Evolutionary conservation across 2,329 filamentous ascomycete species (phyloP).

Genomic region (Phaeosphaeriaceae sp.): DNA sequence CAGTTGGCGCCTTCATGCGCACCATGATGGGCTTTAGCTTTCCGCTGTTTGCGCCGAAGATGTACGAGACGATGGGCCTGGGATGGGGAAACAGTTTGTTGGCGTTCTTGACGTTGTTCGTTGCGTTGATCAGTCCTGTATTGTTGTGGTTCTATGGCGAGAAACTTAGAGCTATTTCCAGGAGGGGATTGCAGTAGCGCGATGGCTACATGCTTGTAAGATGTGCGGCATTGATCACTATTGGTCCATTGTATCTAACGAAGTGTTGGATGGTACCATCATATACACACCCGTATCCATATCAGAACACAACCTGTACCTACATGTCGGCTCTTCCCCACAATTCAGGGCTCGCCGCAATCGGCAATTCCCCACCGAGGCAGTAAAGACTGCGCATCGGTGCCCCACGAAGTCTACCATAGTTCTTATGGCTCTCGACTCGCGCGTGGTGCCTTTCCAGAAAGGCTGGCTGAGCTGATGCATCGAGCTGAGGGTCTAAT

Average conservation of each 20-base stretch:
- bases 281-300: neutral
- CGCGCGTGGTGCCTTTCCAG: neutral
- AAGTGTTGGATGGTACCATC: neutral
- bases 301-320: neutral
- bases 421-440: neutral
- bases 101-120: slow-evolving; percentile 57
- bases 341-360: neutral
- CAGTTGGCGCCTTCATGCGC: slow-evolving; percentile 66
- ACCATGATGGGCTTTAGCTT: slow-evolving; percentile 62
- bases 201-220: neutral
- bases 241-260: neutral
- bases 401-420: neutral
- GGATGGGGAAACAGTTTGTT: slow-evolving; percentile 66
- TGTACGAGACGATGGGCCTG: slow-evolving; percentile 65
- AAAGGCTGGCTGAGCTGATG: neutral
- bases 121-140: slow-evolving; percentile 59
- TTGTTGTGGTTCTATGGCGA: slow-evolving; percentile 52
- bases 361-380: neutral
- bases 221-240: neutral
- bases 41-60: slow-evolving; percentile 62
- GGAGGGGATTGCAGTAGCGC: slow-evolving; percentile 15
- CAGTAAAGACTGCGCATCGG: neutral
- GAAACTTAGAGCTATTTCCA: slow-evolving; percentile 34
- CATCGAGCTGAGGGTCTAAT: neutral
- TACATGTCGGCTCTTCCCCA: neutral